Evolutionary conservation across 805 yeast genomes (phyloP).

Genomic region (Metschnikowia koreensis): DNA sequence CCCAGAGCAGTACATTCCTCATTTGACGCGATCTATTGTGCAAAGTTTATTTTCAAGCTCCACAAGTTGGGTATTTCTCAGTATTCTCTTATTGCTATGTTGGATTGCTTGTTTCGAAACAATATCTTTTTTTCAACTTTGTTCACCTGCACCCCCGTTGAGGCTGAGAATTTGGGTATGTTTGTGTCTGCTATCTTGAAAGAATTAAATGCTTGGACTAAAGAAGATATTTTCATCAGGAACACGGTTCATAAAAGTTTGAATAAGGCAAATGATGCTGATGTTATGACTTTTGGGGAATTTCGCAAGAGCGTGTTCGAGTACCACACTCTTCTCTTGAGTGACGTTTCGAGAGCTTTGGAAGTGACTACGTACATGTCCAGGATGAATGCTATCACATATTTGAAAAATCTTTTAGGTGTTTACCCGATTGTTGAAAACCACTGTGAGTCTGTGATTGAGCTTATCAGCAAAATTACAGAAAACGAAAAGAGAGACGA

Average conservation of each 20-base stretch:
- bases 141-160: slow-evolving; percentile 68
- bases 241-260: slow-evolving; percentile 4
- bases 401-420: slow-evolving; percentile 62
- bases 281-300: slow-evolving; percentile 24
- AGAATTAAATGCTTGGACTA: slow-evolving; percentile 45
- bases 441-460: slow-evolving; percentile 56
- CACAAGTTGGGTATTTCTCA: slow-evolving; percentile 38
- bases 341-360: slow-evolving; percentile 44
- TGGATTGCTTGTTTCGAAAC: slow-evolving; percentile 48
- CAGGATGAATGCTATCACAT: slow-evolving; percentile 74
- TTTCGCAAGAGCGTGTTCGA: slow-evolving; percentile 44
- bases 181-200: slow-evolving; percentile 59
- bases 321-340: slow-evolving; percentile 54
- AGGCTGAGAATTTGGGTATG: slow-evolving; percentile 79
- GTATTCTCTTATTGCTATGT: slow-evolving; percentile 36
- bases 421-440: slow-evolving; percentile 67
- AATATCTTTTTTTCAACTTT: slow-evolving; percentile 55
- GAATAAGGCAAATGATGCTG: background rate
- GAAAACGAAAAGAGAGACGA: slow-evolving; percentile 70
- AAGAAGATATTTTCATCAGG: slow-evolving; percentile 27
- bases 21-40: slow-evolving; percentile 72
- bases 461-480: slow-evolving; percentile 47
- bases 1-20: slow-evolving; percentile 81
- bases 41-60: slow-evolving; percentile 56
- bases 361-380: slow-evolving; percentile 65